Base-by-base conservation (phyloP, 257 asterid genomes). In the Osmanthus fragrans region DNA sequence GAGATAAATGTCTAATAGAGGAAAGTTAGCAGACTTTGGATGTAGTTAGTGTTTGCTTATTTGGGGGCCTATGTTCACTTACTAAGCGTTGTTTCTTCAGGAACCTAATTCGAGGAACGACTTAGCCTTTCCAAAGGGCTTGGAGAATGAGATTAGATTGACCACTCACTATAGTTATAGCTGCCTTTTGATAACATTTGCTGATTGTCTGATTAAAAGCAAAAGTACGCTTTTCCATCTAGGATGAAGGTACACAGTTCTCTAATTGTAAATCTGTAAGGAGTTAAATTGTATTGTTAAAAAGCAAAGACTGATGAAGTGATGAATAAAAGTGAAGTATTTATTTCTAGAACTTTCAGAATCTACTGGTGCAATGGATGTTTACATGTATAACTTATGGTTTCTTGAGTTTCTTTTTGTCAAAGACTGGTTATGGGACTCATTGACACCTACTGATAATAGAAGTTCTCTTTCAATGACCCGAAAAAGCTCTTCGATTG, bases 261-360 rank as follows among this genome's bases (percentile, higher is more conserved):
- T 65, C 51, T 40, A 78, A 45, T 33, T 68, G 72, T 66, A 73
- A 72, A 32, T 75, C 37, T 71, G 67, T 30, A 72, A 37, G 71
- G 32, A 51, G 67, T 34, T 73, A 45, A 15, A 37, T 74, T 63
- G 42, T 33, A 75, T 33, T 73, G 60, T 70, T 84, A 33, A 42
- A 7, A 36, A 80, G 66, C 47, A 63, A 63, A 67, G 34, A 36
- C 45, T 71, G 69, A 73, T 77, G 58, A 80, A 79, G 76, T 63
- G 18, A 49, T 76, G 80, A 79, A 70, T 80, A 81, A 77, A 81
- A 73, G 23, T 10, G 23, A 25, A 71, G 36, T 27, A 3, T 4
- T 47, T 5, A 42, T 65, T 19, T 66, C 51, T 70, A 12, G 29
- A 33, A 77, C 27, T 71, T 42, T 71, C 37, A 45, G 47, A 34